Base-by-base conservation (phyloP, 495 filamentous ascomycete genomes). In the Hypoxylon perforatum region DNA sequence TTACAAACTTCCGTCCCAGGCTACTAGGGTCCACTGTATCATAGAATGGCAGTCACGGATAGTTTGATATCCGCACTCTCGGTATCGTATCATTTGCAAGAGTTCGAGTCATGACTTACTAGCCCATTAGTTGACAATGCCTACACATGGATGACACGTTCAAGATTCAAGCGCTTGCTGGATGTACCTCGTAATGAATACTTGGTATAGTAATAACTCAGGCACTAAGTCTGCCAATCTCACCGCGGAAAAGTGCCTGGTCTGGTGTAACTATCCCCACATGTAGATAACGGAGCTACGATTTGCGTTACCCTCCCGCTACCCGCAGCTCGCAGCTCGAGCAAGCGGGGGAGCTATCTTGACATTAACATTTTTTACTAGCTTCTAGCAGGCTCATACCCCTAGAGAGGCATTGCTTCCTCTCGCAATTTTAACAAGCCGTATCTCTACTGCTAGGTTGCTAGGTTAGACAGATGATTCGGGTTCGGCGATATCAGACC, bases 41-140 rank as follows among this genome's bases (percentile, higher is more conserved):
- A n/a, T n/a, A n/a, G n/a, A n/a, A 11, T 38, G 35, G 2, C 3
- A 42, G n/a, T 6, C 57, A 57, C 63, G 63, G 63, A 67, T 67
- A 67, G 28, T 49, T 25, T 10, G 41, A 67, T 67, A 67, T 61
- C 57, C 57, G 57, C 15, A 35, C 62, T 7, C 46, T 59, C 42
- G 62, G 62, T 57, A 59, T 39, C n/a, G 17, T 15, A 15, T 17
- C 17, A 38, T 38, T n/a, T n/a, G n/a, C n/a, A 42, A 17, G 39
- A 17, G 39, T 17, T 42, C 17, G 4, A 5, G 14, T 4, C 15
- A 15, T 15, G 12, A 17, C 39, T 17, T 15, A 12, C 8, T 14
- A 28, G 1, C 1, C n/a, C 11, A 48, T 25, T 48, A 14, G 46
- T 22, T 48, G 17, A 3, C n/a, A 6, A 6, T 3, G 15, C 39